These are phyloP conservation scores for Nemania serpens DNA, from an alignment of 2,329 filamentous ascomycete species.

Conservation along the genomic window DNA sequence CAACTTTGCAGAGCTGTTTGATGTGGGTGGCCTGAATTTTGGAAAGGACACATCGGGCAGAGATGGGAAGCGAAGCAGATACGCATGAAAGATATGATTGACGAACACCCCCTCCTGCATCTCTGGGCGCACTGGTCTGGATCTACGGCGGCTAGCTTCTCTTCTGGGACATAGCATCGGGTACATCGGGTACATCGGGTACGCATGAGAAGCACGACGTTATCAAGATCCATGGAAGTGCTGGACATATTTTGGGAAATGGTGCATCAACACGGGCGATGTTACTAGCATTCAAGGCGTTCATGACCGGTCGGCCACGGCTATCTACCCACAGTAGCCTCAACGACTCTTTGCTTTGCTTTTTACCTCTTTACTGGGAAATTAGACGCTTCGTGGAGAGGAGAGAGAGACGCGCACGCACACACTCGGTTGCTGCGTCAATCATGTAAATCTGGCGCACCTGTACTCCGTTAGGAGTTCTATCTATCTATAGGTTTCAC, in stretches of 20 bases:
- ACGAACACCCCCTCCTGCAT: constrained; percentile 17
- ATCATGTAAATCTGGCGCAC: constrained; percentile 9
- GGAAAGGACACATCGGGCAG: constrained; percentile 64
- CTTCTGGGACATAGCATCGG: constrained; percentile 18
- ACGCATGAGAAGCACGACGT: constrained; percentile 8
- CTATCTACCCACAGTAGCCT: constrained; percentile 15
- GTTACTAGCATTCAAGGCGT: constrained; percentile 27
- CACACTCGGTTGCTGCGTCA: neutral
- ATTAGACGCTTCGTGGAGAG: neutral
- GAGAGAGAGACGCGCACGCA: neutral
- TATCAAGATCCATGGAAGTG: constrained; percentile 18
- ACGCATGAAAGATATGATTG: constrained; percentile 43
- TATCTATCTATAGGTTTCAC: neutral
- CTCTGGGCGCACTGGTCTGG: constrained; percentile 25
- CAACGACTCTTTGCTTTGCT: constrained; percentile 19
- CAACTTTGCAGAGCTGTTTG: constrained; percentile 76
- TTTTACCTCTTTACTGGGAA: constrained; percentile 5
- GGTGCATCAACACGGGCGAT: constrained; percentile 18
- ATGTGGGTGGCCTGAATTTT: constrained; percentile 65
- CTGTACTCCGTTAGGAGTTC: neutral
- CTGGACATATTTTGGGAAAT: constrained; percentile 24
- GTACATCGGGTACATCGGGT: constrained; percentile 9
- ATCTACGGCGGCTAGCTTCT: constrained; percentile 24
- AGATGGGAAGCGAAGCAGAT: constrained; percentile 55
- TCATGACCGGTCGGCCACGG: constrained; percentile 17